Conservation (phyloP, 108 stramenopile species). For the Seminavis robusta region DNA sequence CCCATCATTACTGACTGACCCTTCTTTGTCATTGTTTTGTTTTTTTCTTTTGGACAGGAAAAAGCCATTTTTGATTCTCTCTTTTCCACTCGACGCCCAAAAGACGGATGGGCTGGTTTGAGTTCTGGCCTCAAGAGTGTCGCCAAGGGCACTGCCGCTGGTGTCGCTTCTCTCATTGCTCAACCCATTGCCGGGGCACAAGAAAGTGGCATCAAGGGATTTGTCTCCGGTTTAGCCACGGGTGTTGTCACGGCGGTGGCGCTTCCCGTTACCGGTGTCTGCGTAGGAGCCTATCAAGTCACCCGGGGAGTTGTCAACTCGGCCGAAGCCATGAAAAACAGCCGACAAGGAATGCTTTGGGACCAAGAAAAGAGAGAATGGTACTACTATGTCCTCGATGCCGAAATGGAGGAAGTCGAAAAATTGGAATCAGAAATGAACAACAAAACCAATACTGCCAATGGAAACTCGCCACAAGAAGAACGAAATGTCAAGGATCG, state of each 20-base stretch:
- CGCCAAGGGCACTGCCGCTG: constrained; percentile 77
- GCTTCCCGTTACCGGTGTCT: constrained; percentile 80
- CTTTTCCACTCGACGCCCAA: constrained; percentile 78
- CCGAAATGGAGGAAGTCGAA: constrained; percentile 55
- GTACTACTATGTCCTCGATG: constrained; percentile 66
- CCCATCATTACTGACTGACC: too few species aligned
- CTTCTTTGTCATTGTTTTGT: too few species aligned
- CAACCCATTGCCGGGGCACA: constrained; percentile 86
- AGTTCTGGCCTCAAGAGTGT: constrained; percentile 71
- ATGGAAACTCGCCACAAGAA: background rate
- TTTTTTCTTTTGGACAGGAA: too few species aligned
- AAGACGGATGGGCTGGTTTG: constrained; percentile 86
- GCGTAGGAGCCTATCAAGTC: constrained; percentile 81
- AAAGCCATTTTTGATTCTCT: constrained; percentile 55
- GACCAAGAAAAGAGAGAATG: constrained; percentile 75
- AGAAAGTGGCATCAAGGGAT: constrained; percentile 70
- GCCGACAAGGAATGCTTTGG: constrained; percentile 82
- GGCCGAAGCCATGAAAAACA: constrained; percentile 58
- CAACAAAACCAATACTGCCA: background rate
- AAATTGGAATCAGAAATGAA: constrained; percentile 25
- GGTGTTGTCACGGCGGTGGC: constrained; percentile 80
- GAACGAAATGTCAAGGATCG: constrained; percentile 74
- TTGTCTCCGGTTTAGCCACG: constrained; percentile 75
- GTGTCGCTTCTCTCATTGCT: constrained; percentile 71
- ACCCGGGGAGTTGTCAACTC: constrained; percentile 72